These are phyloP conservation scores for Malassezia obtusa DNA, from an alignment of 1,284 basidiomycete genomes.

Conservation along the genomic window DNA sequence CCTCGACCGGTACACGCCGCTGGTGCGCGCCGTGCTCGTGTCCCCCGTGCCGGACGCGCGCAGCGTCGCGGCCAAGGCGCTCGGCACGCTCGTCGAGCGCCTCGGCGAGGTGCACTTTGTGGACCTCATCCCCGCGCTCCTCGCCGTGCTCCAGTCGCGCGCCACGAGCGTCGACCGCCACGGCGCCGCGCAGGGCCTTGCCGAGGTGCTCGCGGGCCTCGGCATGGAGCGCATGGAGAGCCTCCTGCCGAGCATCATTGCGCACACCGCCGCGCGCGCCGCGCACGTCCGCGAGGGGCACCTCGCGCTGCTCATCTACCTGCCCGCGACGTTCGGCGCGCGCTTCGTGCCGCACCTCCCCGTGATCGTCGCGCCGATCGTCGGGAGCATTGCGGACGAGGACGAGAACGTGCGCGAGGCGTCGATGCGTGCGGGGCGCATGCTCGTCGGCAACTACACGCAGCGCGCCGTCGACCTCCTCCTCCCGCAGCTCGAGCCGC, in stretches of 20 bases:
- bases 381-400: constrained; percentile 80
- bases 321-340: constrained; percentile 84
- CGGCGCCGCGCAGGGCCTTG: constrained; percentile 93
- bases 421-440: constrained; percentile 95
- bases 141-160: constrained; percentile 82
- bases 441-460: constrained; percentile 95
- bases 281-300: constrained; percentile 94
- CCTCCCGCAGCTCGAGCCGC: constrained; percentile 83
- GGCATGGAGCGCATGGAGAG: constrained; percentile 96
- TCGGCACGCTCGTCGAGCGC: constrained; percentile 93
- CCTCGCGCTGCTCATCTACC: constrained; percentile 91
- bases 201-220: constrained; percentile 86
- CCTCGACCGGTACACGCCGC: constrained; percentile 71
- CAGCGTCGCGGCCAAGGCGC: constrained; percentile 88
- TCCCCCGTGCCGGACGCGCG: constrained; percentile 87
- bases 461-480: constrained; percentile 83
- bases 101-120: constrained; percentile 92
- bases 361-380: constrained; percentile 85
- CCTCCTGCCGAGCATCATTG: constrained; percentile 84
- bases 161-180: constrained; percentile 91
- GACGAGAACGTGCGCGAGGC: constrained; percentile 86
- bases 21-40: constrained; percentile 83
- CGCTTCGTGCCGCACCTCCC: constrained; percentile 92
- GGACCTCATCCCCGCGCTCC: constrained; percentile 79
- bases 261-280: constrained; percentile 76